Evolutionary conservation across 1,284 basidiomycete species (phyloP).

Genomic region (Irpex lacteus): DNA sequence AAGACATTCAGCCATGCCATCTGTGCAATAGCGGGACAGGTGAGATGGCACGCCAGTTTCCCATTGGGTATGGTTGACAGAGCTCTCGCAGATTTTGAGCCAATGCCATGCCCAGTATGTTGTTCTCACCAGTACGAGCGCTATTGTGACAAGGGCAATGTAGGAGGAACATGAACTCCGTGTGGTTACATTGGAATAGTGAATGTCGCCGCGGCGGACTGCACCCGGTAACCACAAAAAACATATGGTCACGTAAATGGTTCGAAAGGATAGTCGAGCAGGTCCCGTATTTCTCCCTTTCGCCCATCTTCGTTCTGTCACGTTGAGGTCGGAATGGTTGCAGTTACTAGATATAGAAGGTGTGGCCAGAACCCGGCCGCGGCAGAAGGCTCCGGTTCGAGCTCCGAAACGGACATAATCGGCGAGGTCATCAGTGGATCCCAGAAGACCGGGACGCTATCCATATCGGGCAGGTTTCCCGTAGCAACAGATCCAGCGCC

Average conservation of each 20-base stretch:
- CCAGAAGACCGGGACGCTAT: neutral
- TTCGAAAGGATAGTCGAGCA: too few relatives aligned
- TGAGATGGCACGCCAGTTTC: neutral
- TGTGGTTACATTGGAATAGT: neutral
- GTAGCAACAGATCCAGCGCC: neutral
- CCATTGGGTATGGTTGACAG: neutral
- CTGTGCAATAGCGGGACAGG: too few relatives aligned
- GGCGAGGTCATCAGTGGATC: neutral
- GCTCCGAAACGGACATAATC: constrained; percentile 3
- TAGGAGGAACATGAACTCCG: neutral
- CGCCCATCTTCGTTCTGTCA: too few relatives aligned
- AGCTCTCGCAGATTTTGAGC: neutral
- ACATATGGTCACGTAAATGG: too few relatives aligned
- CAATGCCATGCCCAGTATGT: neutral
- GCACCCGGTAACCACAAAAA: too few relatives aligned
- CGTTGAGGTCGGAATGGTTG: neutral
- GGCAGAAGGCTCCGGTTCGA: neutral
- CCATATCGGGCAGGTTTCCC: constrained; percentile 1
- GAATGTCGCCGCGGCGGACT: neutral
- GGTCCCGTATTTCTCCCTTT: too few relatives aligned
- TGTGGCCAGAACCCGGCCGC: neutral
- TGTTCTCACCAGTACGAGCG: neutral
- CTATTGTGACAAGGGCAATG: neutral
- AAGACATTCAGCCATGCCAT: too few relatives aligned
- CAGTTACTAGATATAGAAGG: neutral